phyloP scores from a whole-genome alignment of 345 rosid species.

The Citrus trifoliata region DNA sequence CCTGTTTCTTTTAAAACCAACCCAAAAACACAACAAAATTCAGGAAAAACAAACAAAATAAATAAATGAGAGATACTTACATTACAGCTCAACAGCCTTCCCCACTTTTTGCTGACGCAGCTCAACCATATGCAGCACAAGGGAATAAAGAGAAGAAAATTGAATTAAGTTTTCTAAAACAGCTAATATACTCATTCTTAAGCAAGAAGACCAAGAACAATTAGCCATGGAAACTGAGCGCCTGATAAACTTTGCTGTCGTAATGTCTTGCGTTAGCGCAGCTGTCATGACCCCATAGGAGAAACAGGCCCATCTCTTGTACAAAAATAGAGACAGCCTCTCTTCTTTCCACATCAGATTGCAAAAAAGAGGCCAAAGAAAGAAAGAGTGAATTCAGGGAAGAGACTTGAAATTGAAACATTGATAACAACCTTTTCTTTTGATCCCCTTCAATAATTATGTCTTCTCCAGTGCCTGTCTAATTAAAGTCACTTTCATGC shows the following conservation, averaged over 20 bases:
- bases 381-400: constrained; percentile 39
- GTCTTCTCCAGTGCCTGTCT: constrained; percentile 31
- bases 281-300: constrained; percentile 59
- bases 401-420: constrained; percentile 28
- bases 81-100: constrained; percentile 14
- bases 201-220: constrained; percentile 23
- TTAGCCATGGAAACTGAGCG: constrained; percentile 19
- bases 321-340: constrained; percentile 21
- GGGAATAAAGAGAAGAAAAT: not conserved
- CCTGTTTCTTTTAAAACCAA: constrained; percentile 7
- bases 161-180: constrained; percentile 12
- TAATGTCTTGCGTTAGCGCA: constrained; percentile 26
- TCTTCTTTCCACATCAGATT: constrained; percentile 52
- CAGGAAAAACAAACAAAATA: constrained; percentile 25
- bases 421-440: constrained; percentile 34
- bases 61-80: constrained; percentile 3
- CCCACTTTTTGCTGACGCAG: constrained; percentile 19
- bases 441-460: constrained; percentile 48
- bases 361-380: constrained; percentile 37
- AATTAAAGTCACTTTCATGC: constrained; percentile 39
- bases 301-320: constrained; percentile 25
- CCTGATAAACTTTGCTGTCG: constrained; percentile 15
- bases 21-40: constrained; percentile 22
- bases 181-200: constrained; percentile 14
- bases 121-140: constrained; percentile 11